These are phyloP conservation scores for Magnaporthales sp. DNA, from an alignment of 2,329 filamentous ascomycete genomes.

Conservation along the genomic window DNA sequence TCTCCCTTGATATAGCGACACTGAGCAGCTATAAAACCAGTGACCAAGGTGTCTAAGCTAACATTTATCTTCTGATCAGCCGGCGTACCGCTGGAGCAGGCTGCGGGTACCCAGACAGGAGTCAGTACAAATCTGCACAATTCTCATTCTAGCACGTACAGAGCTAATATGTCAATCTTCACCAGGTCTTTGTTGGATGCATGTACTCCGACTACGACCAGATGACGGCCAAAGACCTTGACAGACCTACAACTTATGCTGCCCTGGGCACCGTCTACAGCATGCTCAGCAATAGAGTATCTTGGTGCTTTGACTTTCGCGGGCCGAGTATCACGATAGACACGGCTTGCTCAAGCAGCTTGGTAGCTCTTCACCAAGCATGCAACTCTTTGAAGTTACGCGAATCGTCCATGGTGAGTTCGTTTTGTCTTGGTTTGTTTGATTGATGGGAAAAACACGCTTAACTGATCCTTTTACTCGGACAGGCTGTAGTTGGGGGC, in stretches of 20 bases:
- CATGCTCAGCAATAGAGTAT: conserved; percentile 25
- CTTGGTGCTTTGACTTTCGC: conserved; percentile 26
- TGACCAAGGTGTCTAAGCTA: not conserved
- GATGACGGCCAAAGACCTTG: conserved; percentile 13
- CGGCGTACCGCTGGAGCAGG: not conserved
- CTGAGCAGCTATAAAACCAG: not conserved
- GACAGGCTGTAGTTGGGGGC: conserved; percentile 15
- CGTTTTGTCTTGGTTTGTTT: not conserved
- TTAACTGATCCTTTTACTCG: not conserved
- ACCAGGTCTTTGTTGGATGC: conserved; percentile 13
- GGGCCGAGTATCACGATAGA: conserved; percentile 26
- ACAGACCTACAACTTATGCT: conserved; percentile 14
- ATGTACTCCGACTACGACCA: conserved; percentile 17
- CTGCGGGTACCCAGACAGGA: conserved; percentile 1
- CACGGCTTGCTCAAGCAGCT: conserved; percentile 27
- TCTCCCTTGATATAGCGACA: not conserved
- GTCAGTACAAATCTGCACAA: not conserved
- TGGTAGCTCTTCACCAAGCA: conserved; percentile 24
- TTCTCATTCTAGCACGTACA: not conserved
- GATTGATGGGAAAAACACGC: not conserved
- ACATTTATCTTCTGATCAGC: not conserved
- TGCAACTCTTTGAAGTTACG: conserved; percentile 13
- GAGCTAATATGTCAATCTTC: not conserved
- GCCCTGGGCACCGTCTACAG: conserved; percentile 19
- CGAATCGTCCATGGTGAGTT: conserved; percentile 12